phyloP scores from a whole-genome alignment of 1,284 basidiomycete genomes.

The Fomitopsis schrenkii region DNA sequence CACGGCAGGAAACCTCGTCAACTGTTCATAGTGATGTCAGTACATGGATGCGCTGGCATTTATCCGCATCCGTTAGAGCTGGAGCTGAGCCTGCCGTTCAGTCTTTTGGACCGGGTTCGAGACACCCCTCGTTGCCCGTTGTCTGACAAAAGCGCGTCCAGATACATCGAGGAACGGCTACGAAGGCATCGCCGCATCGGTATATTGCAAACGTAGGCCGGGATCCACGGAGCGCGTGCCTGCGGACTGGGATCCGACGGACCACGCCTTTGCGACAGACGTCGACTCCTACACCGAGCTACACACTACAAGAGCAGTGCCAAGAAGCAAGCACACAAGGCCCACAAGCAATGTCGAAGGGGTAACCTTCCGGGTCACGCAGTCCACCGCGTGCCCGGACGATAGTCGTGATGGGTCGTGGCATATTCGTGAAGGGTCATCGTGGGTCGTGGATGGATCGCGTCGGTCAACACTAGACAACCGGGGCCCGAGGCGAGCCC shows the following conservation, averaged over 20 bases:
- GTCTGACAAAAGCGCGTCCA: too few species aligned
- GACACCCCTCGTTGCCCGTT: too few species aligned
- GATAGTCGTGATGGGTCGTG: neutral
- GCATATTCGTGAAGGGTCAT: neutral
- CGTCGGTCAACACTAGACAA: neutral
- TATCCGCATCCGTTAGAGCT: too few species aligned
- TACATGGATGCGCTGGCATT: too few species aligned
- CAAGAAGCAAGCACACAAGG: neutral
- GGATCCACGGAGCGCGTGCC: neutral
- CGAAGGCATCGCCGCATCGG: neutral
- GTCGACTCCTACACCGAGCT: neutral
- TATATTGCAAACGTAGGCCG: neutral
- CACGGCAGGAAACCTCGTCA: too few species aligned
- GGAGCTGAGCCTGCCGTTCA: too few species aligned
- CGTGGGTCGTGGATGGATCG: neutral
- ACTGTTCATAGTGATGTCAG: too few species aligned
- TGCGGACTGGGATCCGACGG: neutral
- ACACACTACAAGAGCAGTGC: neutral
- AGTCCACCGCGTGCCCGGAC: neutral
- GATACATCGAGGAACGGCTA: too few species aligned
- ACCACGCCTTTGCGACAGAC: neutral
- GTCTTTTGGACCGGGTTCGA: too few species aligned
- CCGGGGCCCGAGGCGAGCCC: neutral
- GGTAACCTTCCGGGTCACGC: neutral
- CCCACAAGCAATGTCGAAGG: neutral